Evolutionary conservation across 345 rosid genomes (phyloP).

Genomic region (Draba incana): DNA sequence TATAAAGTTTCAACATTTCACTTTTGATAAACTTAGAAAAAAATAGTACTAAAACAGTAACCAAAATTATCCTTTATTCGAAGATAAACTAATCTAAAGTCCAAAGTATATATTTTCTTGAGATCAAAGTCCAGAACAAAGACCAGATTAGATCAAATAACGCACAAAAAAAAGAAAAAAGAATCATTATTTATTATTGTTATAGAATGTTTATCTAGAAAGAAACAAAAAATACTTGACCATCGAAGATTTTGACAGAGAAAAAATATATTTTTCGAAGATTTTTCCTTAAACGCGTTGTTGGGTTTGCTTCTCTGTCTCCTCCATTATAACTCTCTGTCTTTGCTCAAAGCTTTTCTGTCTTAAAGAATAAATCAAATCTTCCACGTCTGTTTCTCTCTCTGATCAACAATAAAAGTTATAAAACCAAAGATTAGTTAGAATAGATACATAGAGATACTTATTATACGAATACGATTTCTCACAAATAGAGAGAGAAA

Average conservation of each 20-base stretch:
- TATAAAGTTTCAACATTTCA: too few relatives aligned
- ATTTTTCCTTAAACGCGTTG: slow-evolving; percentile 37
- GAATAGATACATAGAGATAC: not conserved
- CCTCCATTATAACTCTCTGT: slow-evolving; percentile 37
- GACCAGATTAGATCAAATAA: slow-evolving; percentile 16
- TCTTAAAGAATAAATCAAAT: slow-evolving; percentile 4
- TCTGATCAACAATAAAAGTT: not conserved
- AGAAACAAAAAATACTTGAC: slow-evolving; percentile 9
- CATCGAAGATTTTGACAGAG: slow-evolving; percentile 27
- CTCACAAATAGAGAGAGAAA: slow-evolving; percentile 21
- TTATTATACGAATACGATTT: not conserved
- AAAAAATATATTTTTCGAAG: slow-evolving; percentile 27
- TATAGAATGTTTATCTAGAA: slow-evolving; percentile 26
- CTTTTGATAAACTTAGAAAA: too few relatives aligned
- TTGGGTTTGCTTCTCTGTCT: slow-evolving; percentile 38
- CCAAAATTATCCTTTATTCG: not conserved
- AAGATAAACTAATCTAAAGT: not conserved
- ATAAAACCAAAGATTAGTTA: not conserved
- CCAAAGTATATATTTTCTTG: not conserved
- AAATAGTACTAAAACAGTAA: too few relatives aligned
- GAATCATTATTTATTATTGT: not conserved
- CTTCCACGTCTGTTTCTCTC: slow-evolving; percentile 36
- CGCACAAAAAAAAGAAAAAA: not conserved
- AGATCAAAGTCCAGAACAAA: not conserved
- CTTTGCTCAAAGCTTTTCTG: slow-evolving; percentile 34